Evolutionary conservation across 176 grass and related monocot genomes (phyloP).

Genomic region (Oryza longistaminata): DNA sequence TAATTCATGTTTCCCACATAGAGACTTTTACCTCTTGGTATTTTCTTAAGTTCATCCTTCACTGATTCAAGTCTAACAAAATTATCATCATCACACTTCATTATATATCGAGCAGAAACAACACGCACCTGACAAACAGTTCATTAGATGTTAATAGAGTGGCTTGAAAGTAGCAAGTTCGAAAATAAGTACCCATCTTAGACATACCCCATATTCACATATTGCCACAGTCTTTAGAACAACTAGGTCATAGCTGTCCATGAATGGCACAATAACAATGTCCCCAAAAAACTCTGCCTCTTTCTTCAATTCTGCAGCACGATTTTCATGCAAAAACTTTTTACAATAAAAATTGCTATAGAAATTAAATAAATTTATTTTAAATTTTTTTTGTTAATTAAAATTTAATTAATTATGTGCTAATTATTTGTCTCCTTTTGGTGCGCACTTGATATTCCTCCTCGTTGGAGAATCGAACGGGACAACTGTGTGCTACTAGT

Average conservation of each 20-base stretch:
- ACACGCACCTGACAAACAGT: conserved; percentile 51
- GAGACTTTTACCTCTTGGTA: conserved; percentile 53
- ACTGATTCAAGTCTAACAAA: conserved; percentile 90
- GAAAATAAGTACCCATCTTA: conserved; percentile 16
- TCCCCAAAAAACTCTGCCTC: conserved; percentile 94
- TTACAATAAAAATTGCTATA: no score
- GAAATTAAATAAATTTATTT: no score
- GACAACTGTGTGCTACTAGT: no score
- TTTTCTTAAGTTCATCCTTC: conserved; percentile 70
- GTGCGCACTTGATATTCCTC: no score
- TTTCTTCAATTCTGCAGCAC: conserved; percentile 62
- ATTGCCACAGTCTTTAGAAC: conserved; percentile 96
- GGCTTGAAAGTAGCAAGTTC: neutral
- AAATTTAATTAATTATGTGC: no score
- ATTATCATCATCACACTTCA: conserved; percentile 98
- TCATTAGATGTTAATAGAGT: neutral
- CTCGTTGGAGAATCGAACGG: no score
- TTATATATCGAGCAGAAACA: conserved; percentile 86
- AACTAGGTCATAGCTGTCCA: conserved; percentile 96
- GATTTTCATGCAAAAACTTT: no score
- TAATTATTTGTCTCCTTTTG: no score
- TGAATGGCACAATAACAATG: conserved; percentile 91
- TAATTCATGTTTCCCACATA: conserved; percentile 97
- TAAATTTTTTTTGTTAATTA: no score
- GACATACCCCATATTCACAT: conserved; percentile 92